Percentiles rank a stretch among this genome's conserved stretches.
Conservation (phyloP, 495 filamentous ascomycete genomes). For the Platismatia glauca region DNA sequence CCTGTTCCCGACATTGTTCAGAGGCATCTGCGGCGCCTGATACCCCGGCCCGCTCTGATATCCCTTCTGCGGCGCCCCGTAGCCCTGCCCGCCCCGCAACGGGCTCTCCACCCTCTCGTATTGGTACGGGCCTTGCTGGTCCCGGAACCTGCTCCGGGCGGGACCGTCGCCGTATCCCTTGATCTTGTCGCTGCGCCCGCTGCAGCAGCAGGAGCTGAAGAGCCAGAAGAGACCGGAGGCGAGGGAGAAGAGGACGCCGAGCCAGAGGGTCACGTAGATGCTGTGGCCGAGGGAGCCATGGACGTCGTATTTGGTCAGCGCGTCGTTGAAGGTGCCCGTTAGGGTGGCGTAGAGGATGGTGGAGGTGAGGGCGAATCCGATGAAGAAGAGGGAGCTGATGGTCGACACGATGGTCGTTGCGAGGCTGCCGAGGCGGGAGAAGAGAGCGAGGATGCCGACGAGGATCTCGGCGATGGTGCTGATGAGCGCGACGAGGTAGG, state of each 20-base stretch:
- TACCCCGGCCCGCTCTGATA: constrained; percentile 19
- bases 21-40: constrained; percentile 23
- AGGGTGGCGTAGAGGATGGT: constrained; percentile 55
- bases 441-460: constrained; percentile 60
- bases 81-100: constrained; percentile 14
- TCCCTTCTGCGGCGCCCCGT: constrained; percentile 6
- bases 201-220: constrained; percentile 86
- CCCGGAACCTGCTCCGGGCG: constrained; percentile 28
- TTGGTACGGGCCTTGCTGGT: constrained; percentile 28
- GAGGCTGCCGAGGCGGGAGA: constrained; percentile 61
- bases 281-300: constrained; percentile 51
- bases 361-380: constrained; percentile 48
- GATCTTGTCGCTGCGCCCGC: constrained; percentile 34
- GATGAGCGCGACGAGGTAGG: constrained; percentile 60
- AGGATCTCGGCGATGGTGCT: constrained; percentile 60
- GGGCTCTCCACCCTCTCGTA: constrained; percentile 36
- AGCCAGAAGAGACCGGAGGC: constrained; percentile 77
- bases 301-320: constrained; percentile 58
- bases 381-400: constrained; percentile 47
- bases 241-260: constrained; percentile 67
- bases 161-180: constrained; percentile 25
- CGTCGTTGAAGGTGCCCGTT: constrained; percentile 48
- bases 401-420: constrained; percentile 67
- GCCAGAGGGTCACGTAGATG: constrained; percentile 65
- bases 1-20: constrained; percentile 17